A percentile compares a stretch with the other conserved stretches of the same genome.
Evolutionary conservation across 2,329 filamentous ascomycete genomes (phyloP).

Genomic region (Neofusicoccum parvum): DNA sequence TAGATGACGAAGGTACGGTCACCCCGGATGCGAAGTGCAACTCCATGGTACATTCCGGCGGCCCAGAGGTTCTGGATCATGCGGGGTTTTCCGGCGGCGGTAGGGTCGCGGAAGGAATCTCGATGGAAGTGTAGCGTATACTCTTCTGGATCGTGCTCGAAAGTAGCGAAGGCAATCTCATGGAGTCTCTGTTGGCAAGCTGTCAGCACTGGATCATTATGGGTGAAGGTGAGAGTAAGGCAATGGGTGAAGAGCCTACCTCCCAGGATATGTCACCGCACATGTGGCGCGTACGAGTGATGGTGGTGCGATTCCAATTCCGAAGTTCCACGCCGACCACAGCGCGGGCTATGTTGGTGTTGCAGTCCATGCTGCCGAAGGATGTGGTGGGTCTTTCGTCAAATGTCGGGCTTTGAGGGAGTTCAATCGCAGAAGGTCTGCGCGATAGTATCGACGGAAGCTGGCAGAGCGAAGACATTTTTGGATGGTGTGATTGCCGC

Average conservation of each 20-base stretch:
- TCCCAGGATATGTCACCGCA: not conserved
- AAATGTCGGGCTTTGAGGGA: too few species aligned
- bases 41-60: not conserved
- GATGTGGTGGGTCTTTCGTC: too few species aligned
- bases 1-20: conserved; percentile 5
- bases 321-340: not conserved
- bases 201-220: too few species aligned
- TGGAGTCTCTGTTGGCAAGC: not conserved
- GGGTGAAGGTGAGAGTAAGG: too few species aligned
- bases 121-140: not conserved
- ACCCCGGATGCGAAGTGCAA: not conserved
- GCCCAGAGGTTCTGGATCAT: not conserved
- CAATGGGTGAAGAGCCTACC: not conserved
- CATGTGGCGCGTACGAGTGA: not conserved
- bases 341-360: not conserved
- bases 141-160: not conserved
- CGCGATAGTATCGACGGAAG: too few species aligned
- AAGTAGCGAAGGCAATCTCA: not conserved
- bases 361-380: conserved; percentile 28
- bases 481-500: too few species aligned
- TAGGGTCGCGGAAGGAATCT: not conserved
- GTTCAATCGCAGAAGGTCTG: too few species aligned
- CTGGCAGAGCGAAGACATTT: too few species aligned
- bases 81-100: not conserved
- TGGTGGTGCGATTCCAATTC: not conserved